Percentiles rank a stretch among this genome's conserved stretches.
Evolutionary conservation across 139 green algal genomes (phyloP).

Genomic region (Chlorella vulgaris): DNA sequence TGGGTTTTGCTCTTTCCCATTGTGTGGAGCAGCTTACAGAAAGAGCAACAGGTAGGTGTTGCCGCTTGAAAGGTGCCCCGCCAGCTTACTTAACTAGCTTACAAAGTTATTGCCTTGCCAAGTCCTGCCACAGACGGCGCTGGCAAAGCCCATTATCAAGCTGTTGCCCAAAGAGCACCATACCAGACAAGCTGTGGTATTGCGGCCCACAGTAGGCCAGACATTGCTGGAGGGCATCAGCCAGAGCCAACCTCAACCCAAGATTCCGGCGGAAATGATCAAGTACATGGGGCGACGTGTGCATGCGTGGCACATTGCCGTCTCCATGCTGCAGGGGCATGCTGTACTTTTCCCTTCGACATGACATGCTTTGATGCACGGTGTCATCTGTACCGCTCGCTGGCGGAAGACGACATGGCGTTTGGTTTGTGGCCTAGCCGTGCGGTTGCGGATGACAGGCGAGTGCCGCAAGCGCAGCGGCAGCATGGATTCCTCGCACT

Average conservation of each 20-base stretch:
- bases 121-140: slow-evolving; percentile 59
- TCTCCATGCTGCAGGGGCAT: slow-evolving; percentile 95
- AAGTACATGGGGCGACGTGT: slow-evolving; percentile 97
- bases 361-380: slow-evolving; percentile 90
- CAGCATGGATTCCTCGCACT: slow-evolving; percentile 86
- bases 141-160: slow-evolving; percentile 96
- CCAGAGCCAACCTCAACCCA: slow-evolving; percentile 96
- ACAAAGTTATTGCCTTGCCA: no score
- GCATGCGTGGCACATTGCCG: slow-evolving; percentile 97
- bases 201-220: slow-evolving; percentile 90
- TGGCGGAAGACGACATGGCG: slow-evolving; percentile 91
- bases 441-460: slow-evolving; percentile 62
- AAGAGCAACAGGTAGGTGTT: slow-evolving; percentile 85
- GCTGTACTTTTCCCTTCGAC: slow-evolving; percentile 93
- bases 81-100: no score
- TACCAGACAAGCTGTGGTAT: slow-evolving; percentile 62
- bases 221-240: slow-evolving; percentile 92
- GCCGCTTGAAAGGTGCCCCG: no score
- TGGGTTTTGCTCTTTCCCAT: slow-evolving; percentile 99
- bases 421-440: slow-evolving; percentile 85
- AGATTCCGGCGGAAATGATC: slow-evolving; percentile 97
- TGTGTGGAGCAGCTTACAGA: slow-evolving; percentile 90
- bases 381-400: slow-evolving; percentile 81
- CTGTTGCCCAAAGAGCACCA: slow-evolving; percentile 94
- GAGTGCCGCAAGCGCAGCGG: slow-evolving; percentile 70